Evolutionary conservation across 2,329 filamentous ascomycete genomes (phyloP).

Genomic region (Didymella arachidicola): DNA sequence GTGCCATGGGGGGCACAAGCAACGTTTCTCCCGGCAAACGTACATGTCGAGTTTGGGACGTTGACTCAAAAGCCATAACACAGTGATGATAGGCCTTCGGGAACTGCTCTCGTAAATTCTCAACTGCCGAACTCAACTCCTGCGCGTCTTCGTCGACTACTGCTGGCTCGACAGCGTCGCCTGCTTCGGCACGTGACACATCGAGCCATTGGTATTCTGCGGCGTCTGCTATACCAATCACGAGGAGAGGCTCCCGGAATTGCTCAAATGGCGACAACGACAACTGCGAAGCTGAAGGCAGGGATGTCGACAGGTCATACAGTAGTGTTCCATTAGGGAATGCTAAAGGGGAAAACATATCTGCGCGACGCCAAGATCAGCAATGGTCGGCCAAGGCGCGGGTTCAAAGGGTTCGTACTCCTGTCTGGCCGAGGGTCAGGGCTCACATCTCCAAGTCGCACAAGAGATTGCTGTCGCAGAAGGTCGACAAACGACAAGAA

Average conservation of each 20-base stretch:
- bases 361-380: slow-evolving; percentile 59
- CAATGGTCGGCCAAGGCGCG: slow-evolving; percentile 32
- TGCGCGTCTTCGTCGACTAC: slow-evolving; percentile 41
- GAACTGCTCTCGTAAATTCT: slow-evolving; percentile 74
- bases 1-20: slow-evolving; percentile 71
- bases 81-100: slow-evolving; percentile 80
- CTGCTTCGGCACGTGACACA: slow-evolving; percentile 43
- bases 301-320: slow-evolving; percentile 84
- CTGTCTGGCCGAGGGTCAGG: slow-evolving; percentile 84
- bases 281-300: slow-evolving; percentile 80
- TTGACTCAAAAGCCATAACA: slow-evolving; percentile 80
- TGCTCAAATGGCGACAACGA: slow-evolving; percentile 88
- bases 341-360: slow-evolving; percentile 90
- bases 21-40: slow-evolving; percentile 69
- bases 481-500: slow-evolving; percentile 82
- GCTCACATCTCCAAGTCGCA: slow-evolving; percentile 85
- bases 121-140: slow-evolving; percentile 67
- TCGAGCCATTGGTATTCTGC: slow-evolving; percentile 64
- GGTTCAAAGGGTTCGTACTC: slow-evolving; percentile 65
- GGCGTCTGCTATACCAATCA: slow-evolving; percentile 87
- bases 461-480: slow-evolving; percentile 79
- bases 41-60: slow-evolving; percentile 49
- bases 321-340: slow-evolving; percentile 87
- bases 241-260: slow-evolving; percentile 81
- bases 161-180: slow-evolving; percentile 23